Evolutionary conservation across 176 grass and related monocot genomes (phyloP), one percentile per base, ranked within the genome.

Genomic region (Raddia distichophylla): DNA sequence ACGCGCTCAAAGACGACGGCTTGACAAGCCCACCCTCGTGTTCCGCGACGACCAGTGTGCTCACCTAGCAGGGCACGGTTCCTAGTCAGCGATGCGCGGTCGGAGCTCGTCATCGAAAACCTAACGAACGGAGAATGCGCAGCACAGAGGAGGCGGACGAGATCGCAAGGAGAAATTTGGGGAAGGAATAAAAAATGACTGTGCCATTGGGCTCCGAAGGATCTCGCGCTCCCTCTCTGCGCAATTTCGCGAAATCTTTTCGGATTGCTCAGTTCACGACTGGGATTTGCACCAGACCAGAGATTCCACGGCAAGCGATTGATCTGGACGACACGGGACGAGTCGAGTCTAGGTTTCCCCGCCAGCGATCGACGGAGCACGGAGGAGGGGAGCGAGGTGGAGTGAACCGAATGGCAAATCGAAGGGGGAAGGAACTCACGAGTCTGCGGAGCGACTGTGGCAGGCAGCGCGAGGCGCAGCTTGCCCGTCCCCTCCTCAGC

Each of bases 21-120:
- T 95, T 98, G 57, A 98, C 82, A 68, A 88, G 44, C 63, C 95
- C 95, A 5, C 84, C 95, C 63, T 98, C 90, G 52, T 95, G 92
- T 58, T 98, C 95, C 43, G 89, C 95, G 1, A 98, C 47, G 61
- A 98, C 78, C 44, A 98, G 75, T 27, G 90, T 98, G 91, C 89
- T 93, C 66, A 84, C 86, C 95, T 98, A 73, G 62, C 47, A 47
- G 65, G 72, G 64, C 54, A 34, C 27, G 5, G 43, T 19, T 56
- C 6, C 13, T 60, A 72, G 18, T 52, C 8, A 48, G 52, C 11
- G 17, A 51, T 18, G 17, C 73, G 52, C 43, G 33, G 65, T n/a
- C 3, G 19, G 3, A 73, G 5, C 33, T 13, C 27, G 27, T 27
- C 27, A 27, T 27, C 64, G 7, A 72, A 71, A 74, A 55, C 19